Base-by-base conservation (phyloP, 805 yeast genomes). In the Pichia sporocuriosa region DNA sequence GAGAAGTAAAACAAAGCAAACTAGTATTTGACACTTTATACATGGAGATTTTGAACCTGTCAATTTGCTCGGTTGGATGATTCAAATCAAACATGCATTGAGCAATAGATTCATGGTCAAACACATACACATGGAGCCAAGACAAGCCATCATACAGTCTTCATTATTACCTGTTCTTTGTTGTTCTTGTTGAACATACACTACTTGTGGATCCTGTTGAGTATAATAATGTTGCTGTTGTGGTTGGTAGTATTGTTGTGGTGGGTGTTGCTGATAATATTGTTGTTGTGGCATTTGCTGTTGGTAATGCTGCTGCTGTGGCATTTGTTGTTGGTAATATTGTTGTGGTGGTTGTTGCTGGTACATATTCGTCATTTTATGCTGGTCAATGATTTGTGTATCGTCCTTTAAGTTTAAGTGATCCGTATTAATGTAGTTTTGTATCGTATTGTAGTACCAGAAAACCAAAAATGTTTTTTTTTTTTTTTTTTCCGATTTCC, bases 131-230 rank as follows among this genome's bases (percentile, higher is more conserved):
- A 43, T 6, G 7, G 42, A 37, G 5, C 34, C 39, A 6, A 37
- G 12, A 22, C 42, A 38, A 13, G 39, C 39, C n/a, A 24, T 11
- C 2, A 17, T 5, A 27, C 39, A 43, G 23, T 43, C 45, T n/a
- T 27, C 36, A 13, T 43, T 43, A 20, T 38, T 43, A 2, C 20
- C 13, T 9, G 28, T 16, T 21, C 32, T 36, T 16, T 41, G 37
- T 6, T 13, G 37, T 4, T 17, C 36, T 16, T 41, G 44, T 15
- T 41, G 44, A 7, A 41, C 44, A 23, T 36, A 41, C n/a, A 41
- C 34, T 4, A 32, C 29, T 6, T 32, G 40, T 7, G 37, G 36
- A 16, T 23, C 35, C 17, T 28, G 40, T 20, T 35, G 44, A 13
- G 35, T 35, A 12, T 24, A 20, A 19, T 33, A 32, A 8, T 24